Evolutionary conservation across 768 basidiomycete species (phyloP).

Genomic region (Crepidotus variabilis): DNA sequence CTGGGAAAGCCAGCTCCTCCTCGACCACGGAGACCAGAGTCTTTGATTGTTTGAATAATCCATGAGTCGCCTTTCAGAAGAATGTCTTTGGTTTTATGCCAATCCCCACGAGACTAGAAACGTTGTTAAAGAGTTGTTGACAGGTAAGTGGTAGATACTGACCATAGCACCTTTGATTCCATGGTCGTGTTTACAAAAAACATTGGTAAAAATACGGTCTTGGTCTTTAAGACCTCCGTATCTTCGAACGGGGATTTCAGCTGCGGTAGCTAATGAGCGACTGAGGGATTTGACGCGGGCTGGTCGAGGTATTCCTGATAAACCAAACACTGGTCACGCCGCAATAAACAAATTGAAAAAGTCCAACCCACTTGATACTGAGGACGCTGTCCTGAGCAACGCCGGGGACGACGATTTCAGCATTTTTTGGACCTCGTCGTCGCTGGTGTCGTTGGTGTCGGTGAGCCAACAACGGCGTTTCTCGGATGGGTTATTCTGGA

Average conservation of each 20-base stretch:
- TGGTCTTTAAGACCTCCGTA: constrained; percentile 96
- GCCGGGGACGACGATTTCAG: constrained; percentile 28
- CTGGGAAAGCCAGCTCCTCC: constrained; percentile 97
- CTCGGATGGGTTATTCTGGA: too few species aligned
- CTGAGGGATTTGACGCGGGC: constrained; percentile 28
- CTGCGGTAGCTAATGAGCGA: constrained; percentile 60
- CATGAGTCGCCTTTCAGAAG: constrained; percentile 91
- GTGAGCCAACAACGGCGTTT: too few species aligned
- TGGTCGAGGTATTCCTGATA: constrained; percentile 23
- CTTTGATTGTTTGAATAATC: constrained; percentile 96
- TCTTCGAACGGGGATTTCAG: constrained; percentile 81
- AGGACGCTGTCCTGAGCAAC: constrained; percentile 27
- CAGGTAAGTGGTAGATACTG: constrained; percentile 17
- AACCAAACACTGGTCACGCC: not conserved
- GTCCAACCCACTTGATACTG: constrained; percentile 24
- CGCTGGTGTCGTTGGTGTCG: too few species aligned
- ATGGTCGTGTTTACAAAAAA: constrained; percentile 84
- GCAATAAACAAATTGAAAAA: not conserved
- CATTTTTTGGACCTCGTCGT: not conserved
- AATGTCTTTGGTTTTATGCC: constrained; percentile 98
- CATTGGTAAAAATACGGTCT: constrained; percentile 92
- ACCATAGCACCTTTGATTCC: constrained; percentile 92
- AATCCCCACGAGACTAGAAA: constrained; percentile 87
- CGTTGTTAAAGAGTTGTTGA: not conserved
- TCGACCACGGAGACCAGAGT: constrained; percentile 91